A percentile compares a stretch with the other conserved stretches of the same genome.
phyloP scores from a whole-genome alignment of 441 rosid species.

The Aquilaria agallochum region DNA sequence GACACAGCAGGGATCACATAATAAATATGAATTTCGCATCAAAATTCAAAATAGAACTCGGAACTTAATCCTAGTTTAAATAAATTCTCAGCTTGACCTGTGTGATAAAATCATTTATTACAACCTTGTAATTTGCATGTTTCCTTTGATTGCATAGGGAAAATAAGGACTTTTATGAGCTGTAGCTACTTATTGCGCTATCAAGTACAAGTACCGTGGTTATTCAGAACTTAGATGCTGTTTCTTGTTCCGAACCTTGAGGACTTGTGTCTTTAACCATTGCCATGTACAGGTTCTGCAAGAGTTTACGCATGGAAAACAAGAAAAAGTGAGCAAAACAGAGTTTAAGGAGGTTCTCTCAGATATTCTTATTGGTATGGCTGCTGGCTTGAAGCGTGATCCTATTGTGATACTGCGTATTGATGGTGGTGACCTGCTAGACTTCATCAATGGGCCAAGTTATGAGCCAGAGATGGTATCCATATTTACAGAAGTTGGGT shows the following conservation, averaged over 20 bases:
- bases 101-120: too few species aligned
- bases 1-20: too few species aligned
- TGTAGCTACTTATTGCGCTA: not conserved
- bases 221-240: too few species aligned
- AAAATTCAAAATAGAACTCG: too few species aligned
- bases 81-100: too few species aligned
- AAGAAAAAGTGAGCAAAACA: slow-evolving; percentile 68
- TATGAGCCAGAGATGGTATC: slow-evolving; percentile 69
- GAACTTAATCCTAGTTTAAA: too few species aligned
- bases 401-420: slow-evolving; percentile 94
- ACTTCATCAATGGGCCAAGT: slow-evolving; percentile 60
- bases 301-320: slow-evolving; percentile 85
- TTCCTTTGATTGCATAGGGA: too few species aligned
- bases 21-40: too few species aligned
- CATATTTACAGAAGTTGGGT: slow-evolving; percentile 44
- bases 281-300: slow-evolving; percentile 46
- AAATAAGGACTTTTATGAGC: too few species aligned
- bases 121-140: too few species aligned
- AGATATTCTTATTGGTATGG: slow-evolving; percentile 90
- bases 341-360: slow-evolving; percentile 89
- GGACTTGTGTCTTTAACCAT: not conserved
- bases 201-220: not conserved
- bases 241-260: not conserved
- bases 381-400: slow-evolving; percentile 92
- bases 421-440: slow-evolving; percentile 90